Conservation (phyloP, 306 rosid genomes). For the Potentilla sterilis region DNA sequence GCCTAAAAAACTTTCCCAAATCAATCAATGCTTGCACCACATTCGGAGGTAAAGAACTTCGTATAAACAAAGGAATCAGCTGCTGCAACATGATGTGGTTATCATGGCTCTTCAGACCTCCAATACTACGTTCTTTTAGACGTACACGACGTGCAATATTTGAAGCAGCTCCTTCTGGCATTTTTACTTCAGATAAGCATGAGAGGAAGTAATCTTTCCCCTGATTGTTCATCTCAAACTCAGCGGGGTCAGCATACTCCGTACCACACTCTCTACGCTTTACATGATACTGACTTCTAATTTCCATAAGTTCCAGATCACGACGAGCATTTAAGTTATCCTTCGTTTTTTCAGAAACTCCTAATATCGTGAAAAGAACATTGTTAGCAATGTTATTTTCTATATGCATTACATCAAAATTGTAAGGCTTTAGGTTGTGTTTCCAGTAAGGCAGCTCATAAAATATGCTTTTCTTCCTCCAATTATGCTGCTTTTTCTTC, state of each 20-base stretch:
- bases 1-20: not conserved
- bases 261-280: not conserved
- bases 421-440: not conserved
- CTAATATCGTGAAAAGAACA: slow-evolving; percentile 9
- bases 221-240: not conserved
- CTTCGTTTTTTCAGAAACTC: not conserved
- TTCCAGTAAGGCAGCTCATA: not conserved
- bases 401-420: slow-evolving; percentile 17
- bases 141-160: slow-evolving; percentile 3
- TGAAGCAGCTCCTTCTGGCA: not conserved
- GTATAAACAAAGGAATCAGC: not conserved
- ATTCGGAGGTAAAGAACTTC: not conserved
- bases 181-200: not conserved
- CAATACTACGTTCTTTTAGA: not conserved
- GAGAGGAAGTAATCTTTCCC: not conserved
- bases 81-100: not conserved
- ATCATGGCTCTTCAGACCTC: not conserved
- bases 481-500: not conserved
- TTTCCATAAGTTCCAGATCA: not conserved
- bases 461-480: not conserved
- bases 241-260: not conserved
- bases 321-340: not conserved
- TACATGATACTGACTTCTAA: not conserved
- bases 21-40: not conserved
- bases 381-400: slow-evolving; percentile 6